phyloP scores from a whole-genome alignment of 2,329 filamentous ascomycete genomes.

The Fusarium liriodendri region DNA sequence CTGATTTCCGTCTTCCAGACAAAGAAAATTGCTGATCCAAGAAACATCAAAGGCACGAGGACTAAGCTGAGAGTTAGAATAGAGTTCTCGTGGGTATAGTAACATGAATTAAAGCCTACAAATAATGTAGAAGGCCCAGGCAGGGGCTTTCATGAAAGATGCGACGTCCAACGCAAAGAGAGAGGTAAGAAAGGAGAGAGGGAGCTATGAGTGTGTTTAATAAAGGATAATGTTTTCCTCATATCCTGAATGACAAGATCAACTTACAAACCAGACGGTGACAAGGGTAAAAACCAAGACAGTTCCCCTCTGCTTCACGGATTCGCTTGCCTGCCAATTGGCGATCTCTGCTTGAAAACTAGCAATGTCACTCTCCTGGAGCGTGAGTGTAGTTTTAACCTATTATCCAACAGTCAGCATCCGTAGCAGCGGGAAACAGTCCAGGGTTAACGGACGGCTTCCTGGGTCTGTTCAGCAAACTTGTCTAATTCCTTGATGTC shows the following conservation, averaged over 20 bases:
- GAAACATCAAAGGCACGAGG: background rate
- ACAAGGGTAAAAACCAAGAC: background rate
- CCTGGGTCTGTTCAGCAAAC: background rate
- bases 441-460: background rate
- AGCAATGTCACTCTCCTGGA: background rate
- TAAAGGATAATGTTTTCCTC: too few species aligned
- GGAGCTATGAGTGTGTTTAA: background rate
- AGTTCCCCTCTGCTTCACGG: background rate
- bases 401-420: background rate
- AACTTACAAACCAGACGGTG: background rate
- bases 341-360: background rate
- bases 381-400: background rate
- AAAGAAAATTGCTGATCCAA: fast-evolving
- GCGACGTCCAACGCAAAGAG: background rate
- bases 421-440: fast-evolving
- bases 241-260: background rate
- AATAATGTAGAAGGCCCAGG: background rate
- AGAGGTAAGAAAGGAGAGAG: background rate
- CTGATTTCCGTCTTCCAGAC: background rate
- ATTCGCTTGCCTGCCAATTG: background rate
- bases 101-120: background rate
- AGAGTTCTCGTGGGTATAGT: fast-evolving
- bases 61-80: background rate
- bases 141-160: background rate
- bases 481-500: background rate